Evolutionary conservation across 2,329 filamentous ascomycete species (phyloP), one percentile per base, ranked within the genome.

Genomic region (Orbilia brochopaga): DNA sequence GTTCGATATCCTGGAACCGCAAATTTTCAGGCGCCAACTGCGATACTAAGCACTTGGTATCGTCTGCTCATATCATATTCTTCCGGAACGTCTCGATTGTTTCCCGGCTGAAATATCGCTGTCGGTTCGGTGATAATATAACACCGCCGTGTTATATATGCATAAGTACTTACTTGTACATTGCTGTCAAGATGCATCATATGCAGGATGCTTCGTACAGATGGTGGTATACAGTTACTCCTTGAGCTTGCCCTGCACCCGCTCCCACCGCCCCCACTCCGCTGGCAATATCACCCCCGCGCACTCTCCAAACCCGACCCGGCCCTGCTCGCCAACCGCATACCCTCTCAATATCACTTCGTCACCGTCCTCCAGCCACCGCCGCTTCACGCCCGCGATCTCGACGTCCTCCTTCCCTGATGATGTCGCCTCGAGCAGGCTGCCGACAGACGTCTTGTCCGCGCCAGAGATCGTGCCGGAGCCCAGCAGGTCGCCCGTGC

Each of bases 251-350:
- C 69, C 69, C 13, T 55, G n/a, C 4, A 73, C 56, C 32, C 54
- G 60, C 11, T 24, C 24, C 69, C 55, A 73, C 52, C 61, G 55
- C 56, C 69, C 69, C 69, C 61, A 66, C 23, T 69, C 5, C 51
- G 83, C 81, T 19, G 83, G 82, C 65, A 83, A 74, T 66, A 92
- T 88, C 40, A 79, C 85, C 13, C 89, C 90, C 19, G 82, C 81
- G 74, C 89, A 90, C 74, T 91, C 85, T 1, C 90, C 90, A 79
- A 93, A 93, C 0, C 90, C 90, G 24, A 94, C 87, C 58, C 88
- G 81, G n/a, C 81, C 83, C 1, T 86, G 86, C 30, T 88, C 85
- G 62, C 86, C 83, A 0, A 78, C 78, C 2, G 88, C 88, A 76
- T 84, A 83, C 0, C 90, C 90, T 0, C 84, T 83, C 42, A 93